phyloP scores from a whole-genome alignment of 2,329 filamentous ascomycete genomes.

The Fusarium circinatum region DNA sequence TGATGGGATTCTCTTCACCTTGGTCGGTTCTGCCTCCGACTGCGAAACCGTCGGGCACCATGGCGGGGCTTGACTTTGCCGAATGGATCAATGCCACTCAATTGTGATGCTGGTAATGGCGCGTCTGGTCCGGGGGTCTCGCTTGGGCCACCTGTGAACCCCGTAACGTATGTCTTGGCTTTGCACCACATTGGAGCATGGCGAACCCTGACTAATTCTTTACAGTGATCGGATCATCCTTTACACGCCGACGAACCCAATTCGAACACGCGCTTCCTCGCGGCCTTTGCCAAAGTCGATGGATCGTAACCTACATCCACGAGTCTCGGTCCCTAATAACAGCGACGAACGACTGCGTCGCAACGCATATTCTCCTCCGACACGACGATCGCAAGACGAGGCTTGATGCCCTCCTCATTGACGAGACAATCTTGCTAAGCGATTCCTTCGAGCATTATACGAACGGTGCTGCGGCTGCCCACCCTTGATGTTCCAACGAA shows the following conservation, averaged over 20 bases:
- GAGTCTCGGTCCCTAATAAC: background rate
- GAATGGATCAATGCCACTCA: accelerated
- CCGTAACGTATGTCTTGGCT: background rate
- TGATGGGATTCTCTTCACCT: accelerated
- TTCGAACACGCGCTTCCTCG: background rate
- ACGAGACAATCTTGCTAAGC: background rate
- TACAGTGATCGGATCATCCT: background rate
- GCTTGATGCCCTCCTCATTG: background rate
- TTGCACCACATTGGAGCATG: too few relatives aligned
- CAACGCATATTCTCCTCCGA: background rate
- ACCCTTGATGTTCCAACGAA: background rate
- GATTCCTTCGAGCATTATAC: too few relatives aligned
- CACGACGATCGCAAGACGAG: background rate
- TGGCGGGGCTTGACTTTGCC: accelerated
- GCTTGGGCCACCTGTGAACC: accelerated
- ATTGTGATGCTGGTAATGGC: background rate
- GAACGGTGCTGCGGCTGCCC: background rate
- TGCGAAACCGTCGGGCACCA: background rate
- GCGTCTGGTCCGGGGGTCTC: background rate
- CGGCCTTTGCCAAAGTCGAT: background rate
- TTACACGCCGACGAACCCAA: background rate
- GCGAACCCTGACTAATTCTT: background rate
- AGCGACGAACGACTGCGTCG: too few relatives aligned
- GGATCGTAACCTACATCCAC: too few relatives aligned
- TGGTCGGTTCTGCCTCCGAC: too few relatives aligned